Evolutionary conservation across 208 protist species (phyloP), one percentile per base, ranked within the genome.

Genomic region (Acanthamoeba triangularis): DNA sequence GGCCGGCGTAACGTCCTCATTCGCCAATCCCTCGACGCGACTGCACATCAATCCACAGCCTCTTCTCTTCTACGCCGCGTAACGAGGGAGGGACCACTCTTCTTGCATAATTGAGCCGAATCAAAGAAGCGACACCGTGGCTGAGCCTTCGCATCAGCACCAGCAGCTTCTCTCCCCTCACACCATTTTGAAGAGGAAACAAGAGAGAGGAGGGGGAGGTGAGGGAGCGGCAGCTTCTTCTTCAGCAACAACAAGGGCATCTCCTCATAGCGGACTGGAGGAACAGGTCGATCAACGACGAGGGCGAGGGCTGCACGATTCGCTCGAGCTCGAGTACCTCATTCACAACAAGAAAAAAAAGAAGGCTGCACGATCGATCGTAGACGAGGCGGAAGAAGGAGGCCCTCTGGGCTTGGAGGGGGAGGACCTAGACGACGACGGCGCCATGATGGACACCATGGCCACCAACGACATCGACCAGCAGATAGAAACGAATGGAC

Each of bases 281-380:
- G 67, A 20, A 18, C 6, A 65, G 14, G 59, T 18, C 16, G 59
- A 65, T 23, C 59, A 65, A n/a, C 59, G 59, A n/a, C 59, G 59
- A n/a, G 59, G 59, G 59, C 59, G 59, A 65, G 59, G 67, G 67
- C 67, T 41, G 35, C 33, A 41, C 33, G 67, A 76, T 33, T 41
- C 67, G 67, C n/a, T 76, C 67, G 67, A 76, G 67, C 35, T 76
- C 35, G 67, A 76, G 30, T 41, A 44, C 35, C 35, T 76, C 67
- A 69, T 25, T 33, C 67, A 76, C 67, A 76, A 76, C 67, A 76
- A 76, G 67, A 76, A 76, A 76, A 76, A 76, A 30, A 76, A 76
- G 30, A 76, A 76, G 35, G 67, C n/a, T 8, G 23, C 67, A 23
- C 23, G 14, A 76, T 76, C 67, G 11, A 33, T 76, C 35, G 33